phyloP scores from a whole-genome alignment of 2,329 filamentous ascomycete genomes.

The Xylariaceae sp. region DNA sequence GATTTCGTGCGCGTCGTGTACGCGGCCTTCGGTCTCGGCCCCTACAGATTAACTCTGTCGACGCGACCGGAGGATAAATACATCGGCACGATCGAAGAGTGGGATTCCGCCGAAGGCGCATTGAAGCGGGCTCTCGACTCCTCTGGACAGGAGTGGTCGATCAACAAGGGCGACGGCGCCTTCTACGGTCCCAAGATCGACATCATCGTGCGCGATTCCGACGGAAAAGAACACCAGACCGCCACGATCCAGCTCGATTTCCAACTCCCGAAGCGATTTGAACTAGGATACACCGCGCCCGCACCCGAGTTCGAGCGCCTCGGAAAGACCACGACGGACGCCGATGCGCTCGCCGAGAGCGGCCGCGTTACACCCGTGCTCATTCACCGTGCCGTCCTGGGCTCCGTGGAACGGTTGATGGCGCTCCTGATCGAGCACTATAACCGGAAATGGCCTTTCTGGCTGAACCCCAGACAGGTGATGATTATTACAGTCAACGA shows the following conservation, averaged over 20 bases:
- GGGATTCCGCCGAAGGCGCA: slow-evolving; percentile 62
- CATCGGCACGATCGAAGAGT: slow-evolving; percentile 67
- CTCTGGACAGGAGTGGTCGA: slow-evolving; percentile 62
- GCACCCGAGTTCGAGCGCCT: slow-evolving; percentile 57
- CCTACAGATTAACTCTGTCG: slow-evolving; percentile 71
- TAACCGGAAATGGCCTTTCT: slow-evolving; percentile 76
- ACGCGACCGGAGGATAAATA: slow-evolving; percentile 71
- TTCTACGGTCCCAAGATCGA: slow-evolving; percentile 94
- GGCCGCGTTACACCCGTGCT: slow-evolving; percentile 68
- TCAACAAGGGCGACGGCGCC: slow-evolving; percentile 78
- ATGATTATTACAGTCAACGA: slow-evolving; percentile 69
- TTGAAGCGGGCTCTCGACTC: slow-evolving; percentile 57
- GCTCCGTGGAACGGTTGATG: slow-evolving; percentile 79
- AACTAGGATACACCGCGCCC: slow-evolving; percentile 66
- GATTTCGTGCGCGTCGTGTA: slow-evolving; percentile 45
- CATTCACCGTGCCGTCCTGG: slow-evolving; percentile 78
- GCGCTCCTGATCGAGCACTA: slow-evolving; percentile 81
- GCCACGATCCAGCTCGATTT: slow-evolving; percentile 89
- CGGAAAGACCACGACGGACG: slow-evolving; percentile 46
- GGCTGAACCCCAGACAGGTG: slow-evolving; percentile 76
- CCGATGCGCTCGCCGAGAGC: slow-evolving; percentile 43
- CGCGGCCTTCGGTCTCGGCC: slow-evolving; percentile 61
- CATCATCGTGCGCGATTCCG: slow-evolving; percentile 71
- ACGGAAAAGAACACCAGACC: slow-evolving; percentile 82
- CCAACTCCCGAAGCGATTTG: slow-evolving; percentile 78